Evolutionary conservation across 176 grass and related monocot genomes (phyloP).

Genomic region (Tillandsia fasciculata): DNA sequence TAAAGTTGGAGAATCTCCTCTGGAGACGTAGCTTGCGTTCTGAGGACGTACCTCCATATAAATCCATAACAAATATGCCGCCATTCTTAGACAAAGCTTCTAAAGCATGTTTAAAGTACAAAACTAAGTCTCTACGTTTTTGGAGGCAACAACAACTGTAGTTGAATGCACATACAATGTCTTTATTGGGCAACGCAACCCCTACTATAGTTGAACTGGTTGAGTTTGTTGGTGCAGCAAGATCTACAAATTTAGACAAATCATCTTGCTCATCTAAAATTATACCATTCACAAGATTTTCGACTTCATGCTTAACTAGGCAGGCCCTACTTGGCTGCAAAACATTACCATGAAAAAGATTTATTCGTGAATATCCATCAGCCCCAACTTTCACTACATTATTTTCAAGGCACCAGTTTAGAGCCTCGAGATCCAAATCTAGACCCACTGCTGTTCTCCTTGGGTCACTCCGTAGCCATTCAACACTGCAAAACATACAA

Average conservation of each 20-base stretch:
- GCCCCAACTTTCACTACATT: constrained; percentile 53
- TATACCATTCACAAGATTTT: constrained; percentile 39
- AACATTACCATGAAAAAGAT: constrained; percentile 89
- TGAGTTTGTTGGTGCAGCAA: constrained; percentile 9
- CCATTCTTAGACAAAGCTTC: constrained; percentile 56
- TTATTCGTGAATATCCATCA: constrained; percentile 70
- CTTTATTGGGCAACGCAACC: constrained; percentile 48
- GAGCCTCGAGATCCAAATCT: constrained; percentile 88
- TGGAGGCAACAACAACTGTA: constrained; percentile 96
- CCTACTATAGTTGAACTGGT: constrained; percentile 35
- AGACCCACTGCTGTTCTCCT: constrained; percentile 61
- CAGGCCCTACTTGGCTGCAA: constrained; percentile 40
- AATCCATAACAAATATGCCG: constrained; percentile 91
- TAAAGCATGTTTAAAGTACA: constrained; percentile 67
- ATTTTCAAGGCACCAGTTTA: constrained; percentile 87
- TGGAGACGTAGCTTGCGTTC: constrained; percentile 76
- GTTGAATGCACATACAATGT: constrained; percentile 97
- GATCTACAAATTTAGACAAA: constrained; percentile 21
- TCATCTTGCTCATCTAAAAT: constrained; percentile 19
- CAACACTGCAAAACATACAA: constrained; percentile 28
- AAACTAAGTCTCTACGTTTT: constrained; percentile 68
- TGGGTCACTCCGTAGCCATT: constrained; percentile 69
- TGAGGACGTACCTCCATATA: constrained; percentile 85
- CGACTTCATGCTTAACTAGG: constrained; percentile 32
- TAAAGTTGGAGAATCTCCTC: constrained; percentile 65